Base-by-base conservation (phyloP, 495 filamentous ascomycete genomes). In the Aspergillus wentii region DNA sequence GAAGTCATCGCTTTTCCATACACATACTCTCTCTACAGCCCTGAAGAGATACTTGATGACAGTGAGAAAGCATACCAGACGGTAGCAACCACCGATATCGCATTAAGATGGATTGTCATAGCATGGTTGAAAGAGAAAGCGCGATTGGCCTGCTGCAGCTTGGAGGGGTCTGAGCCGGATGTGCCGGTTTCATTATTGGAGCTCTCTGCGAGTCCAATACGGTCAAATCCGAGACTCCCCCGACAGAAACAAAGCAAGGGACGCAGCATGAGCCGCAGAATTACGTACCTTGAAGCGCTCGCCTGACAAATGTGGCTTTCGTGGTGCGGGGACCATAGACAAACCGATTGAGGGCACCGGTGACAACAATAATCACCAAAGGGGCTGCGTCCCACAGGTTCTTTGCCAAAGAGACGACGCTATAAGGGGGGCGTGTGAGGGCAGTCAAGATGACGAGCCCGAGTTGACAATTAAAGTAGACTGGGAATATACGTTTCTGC, bases 21-120 rank as follows among this genome's bases (percentile, higher is more conserved):
- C 21, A 30, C n/a, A 14, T 13, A 14, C 21, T 13, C 25, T 6
- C 8, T 31, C 34, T 46, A 49, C 4, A 41, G 14, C 16, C 38
- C 43, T 2, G 11, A 20, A 1, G 35, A 1, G 25, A 61, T 30
- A 7, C 38, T 60, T 2, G 45, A 56, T 0, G 62, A 68, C 43
- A 80, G 42, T 30, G 55, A 56, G 46, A 65, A 66, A 1, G 69
- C 74, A 57, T 77, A 78, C 45, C 61, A 63, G 5, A 78, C 17
- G 21, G 71, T 72, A 5, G 69, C 69, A 2, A 64, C 57, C 33
- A 78, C 57, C 0, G 68, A 61, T 19, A 77, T 54, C 10, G 76
- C 44, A 49, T 80, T 79, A 5, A 78, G 36, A 47, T 79, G 74
- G 31, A 78, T 78, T 13, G 56, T 60, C 69, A 75, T 78, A 4